A percentile compares a stretch with the other conserved stretches of the same genome.
Evolutionary conservation across 208 protist genomes (phyloP).

Genomic region (Leishmania tarentolae): DNA sequence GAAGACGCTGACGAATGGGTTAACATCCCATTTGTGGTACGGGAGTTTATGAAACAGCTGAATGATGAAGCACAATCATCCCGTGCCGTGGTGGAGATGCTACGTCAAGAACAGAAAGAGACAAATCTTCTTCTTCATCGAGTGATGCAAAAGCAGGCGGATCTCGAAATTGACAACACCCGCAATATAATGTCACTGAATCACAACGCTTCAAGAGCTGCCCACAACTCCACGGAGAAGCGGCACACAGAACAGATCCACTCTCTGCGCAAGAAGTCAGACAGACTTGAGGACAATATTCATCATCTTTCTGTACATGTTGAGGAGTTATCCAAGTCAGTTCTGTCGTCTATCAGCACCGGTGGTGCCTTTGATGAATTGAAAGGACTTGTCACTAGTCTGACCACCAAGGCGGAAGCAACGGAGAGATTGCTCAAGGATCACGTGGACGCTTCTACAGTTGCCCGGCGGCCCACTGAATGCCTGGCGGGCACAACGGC

Average conservation of each 20-base stretch:
- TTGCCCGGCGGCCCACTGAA: background rate
- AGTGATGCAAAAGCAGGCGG: slow-evolving; percentile 58
- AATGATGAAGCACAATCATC: slow-evolving; percentile 51
- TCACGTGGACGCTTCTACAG: background rate
- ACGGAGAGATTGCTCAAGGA: slow-evolving; percentile 4
- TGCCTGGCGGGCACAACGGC: background rate
- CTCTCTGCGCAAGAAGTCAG: slow-evolving; percentile 28
- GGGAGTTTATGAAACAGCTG: slow-evolving; percentile 49
- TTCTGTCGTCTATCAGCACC: background rate
- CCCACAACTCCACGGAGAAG: slow-evolving; percentile 3
- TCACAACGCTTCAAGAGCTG: background rate
- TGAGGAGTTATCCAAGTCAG: background rate
- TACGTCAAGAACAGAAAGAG: slow-evolving; percentile 56
- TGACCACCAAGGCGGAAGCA: background rate
- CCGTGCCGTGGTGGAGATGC: slow-evolving; percentile 27
- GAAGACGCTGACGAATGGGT: slow-evolving; percentile 78
- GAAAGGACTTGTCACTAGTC: slow-evolving; percentile 8
- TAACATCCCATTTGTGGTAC: slow-evolving; percentile 74
- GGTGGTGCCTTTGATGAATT: background rate
- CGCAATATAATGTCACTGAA: slow-evolving; percentile 34
- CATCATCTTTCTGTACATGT: slow-evolving; percentile 6
- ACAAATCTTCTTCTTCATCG: slow-evolving; percentile 42
- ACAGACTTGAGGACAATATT: slow-evolving; percentile 32
- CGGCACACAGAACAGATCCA: slow-evolving; percentile 31
- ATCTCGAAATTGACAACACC: slow-evolving; percentile 56